A percentile compares a stretch with the other conserved stretches of the same genome.
Conservation (phyloP, 2,329 filamentous ascomycete species). For the Xylariaceae sp. region DNA sequence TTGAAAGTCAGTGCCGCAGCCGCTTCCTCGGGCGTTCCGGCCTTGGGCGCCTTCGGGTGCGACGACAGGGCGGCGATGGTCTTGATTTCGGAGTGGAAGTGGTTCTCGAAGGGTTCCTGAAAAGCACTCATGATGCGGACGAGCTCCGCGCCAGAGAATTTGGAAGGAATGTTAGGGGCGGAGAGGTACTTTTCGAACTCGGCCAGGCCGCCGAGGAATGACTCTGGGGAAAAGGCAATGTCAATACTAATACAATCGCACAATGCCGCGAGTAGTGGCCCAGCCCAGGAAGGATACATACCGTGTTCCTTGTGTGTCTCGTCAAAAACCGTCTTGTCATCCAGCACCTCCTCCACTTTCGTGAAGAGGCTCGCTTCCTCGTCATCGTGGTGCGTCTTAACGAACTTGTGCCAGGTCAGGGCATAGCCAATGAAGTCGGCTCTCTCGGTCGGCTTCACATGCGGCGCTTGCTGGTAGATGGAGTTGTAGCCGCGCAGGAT, state of each 20-base stretch:
- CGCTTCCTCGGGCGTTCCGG: conserved; percentile 39
- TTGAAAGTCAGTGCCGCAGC: conserved; percentile 50
- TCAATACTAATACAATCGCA: too few species aligned
- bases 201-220: conserved; percentile 48
- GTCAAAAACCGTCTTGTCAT: conserved; percentile 46
- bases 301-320: conserved; percentile 53
- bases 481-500: conserved; percentile 61
- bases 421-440: conserved; percentile 54
- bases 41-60: conserved; percentile 47
- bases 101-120: conserved; percentile 44
- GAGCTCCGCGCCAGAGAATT: conserved; percentile 42
- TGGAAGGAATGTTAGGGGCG: conserved; percentile 34
- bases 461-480: conserved; percentile 56
- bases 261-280: too few species aligned
- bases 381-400: conserved; percentile 57
- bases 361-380: conserved; percentile 55
- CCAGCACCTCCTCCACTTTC: conserved; percentile 47
- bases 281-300: too few species aligned
- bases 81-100: conserved; percentile 52
- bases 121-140: conserved; percentile 47
- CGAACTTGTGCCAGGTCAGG: conserved; percentile 54
- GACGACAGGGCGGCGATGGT: conserved; percentile 46
- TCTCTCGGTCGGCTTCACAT: conserved; percentile 47
- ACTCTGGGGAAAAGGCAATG: conserved; percentile 20
- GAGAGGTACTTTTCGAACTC: conserved; percentile 50